These are phyloP conservation scores for Nakaseomyces kungkrabaensis DNA, from an alignment of 1,139 yeast genomes.

Conservation along the genomic window DNA sequence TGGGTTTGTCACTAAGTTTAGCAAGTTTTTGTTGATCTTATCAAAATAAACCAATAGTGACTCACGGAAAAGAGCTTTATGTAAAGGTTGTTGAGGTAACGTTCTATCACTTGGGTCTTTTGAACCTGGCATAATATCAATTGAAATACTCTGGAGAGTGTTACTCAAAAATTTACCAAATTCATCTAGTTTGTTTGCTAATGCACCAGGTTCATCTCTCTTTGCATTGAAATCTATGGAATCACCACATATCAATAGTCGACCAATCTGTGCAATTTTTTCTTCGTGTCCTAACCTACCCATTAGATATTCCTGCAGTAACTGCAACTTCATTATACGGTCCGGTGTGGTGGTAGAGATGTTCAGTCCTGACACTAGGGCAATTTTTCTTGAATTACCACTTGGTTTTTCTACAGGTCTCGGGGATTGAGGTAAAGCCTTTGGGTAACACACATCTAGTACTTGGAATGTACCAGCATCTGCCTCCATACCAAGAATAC, in stretches of 20 bases:
- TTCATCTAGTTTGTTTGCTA: constrained; percentile 25
- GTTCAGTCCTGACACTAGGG: constrained; percentile 66
- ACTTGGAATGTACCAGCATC: constrained; percentile 80
- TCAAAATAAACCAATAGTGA: constrained; percentile 36
- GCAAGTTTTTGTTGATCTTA: constrained; percentile 33
- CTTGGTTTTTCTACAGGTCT: constrained; percentile 13
- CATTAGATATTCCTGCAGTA: constrained; percentile 59
- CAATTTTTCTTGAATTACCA: constrained; percentile 33
- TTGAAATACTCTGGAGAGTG: constrained; percentile 51
- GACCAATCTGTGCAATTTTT: constrained; percentile 36
- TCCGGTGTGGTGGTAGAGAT: constrained; percentile 37
- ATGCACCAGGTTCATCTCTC: constrained; percentile 19
- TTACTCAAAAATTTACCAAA: constrained; percentile 54
- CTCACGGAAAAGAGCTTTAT: constrained; percentile 54
- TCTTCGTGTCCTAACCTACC: constrained; percentile 50
- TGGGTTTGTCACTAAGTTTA: constrained; percentile 62
- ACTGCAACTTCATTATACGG: constrained; percentile 40
- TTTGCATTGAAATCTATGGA: constrained; percentile 37
- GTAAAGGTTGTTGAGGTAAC: constrained; percentile 85
- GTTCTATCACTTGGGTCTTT: constrained; percentile 76
- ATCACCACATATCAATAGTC: constrained; percentile 68
- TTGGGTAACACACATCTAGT: constrained; percentile 68
- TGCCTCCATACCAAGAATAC: constrained; percentile 76
- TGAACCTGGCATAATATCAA: constrained; percentile 75
- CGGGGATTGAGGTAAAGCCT: constrained; percentile 47